A percentile compares a stretch with the other conserved stretches of the same genome.
These are phyloP conservation scores for Vigna reflexopilosa DNA, from an alignment of 306 rosid genomes.

Conservation along the genomic window DNA sequence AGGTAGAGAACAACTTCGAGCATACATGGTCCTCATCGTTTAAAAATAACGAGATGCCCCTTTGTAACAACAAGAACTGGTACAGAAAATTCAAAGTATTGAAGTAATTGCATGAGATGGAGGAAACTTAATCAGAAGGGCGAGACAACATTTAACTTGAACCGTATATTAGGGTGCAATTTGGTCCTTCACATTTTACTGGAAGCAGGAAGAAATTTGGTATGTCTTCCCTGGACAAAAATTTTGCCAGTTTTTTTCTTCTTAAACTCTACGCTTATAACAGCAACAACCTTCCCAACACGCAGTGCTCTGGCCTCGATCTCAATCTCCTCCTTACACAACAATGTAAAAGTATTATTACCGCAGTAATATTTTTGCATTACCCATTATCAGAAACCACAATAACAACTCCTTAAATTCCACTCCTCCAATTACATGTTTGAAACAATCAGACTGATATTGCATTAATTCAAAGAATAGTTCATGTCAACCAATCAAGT, in stretches of 20 bases:
- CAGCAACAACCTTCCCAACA: conserved; percentile 70
- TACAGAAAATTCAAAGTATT: not conserved
- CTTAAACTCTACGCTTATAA: conserved; percentile 71
- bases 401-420: conserved; percentile 5
- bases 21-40: not conserved
- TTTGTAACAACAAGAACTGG: not conserved
- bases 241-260: conserved; percentile 74
- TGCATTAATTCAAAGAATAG: not conserved
- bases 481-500: not conserved
- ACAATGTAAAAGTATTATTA: not conserved
- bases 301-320: conserved; percentile 67
- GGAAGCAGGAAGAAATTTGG: conserved; percentile 62
- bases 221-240: conserved; percentile 85
- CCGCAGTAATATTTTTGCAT: not conserved
- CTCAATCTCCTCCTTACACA: conserved; percentile 76
- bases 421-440: conserved; percentile 5
- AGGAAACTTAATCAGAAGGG: conserved; percentile 17
- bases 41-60: not conserved
- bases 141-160: not conserved
- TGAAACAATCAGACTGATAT: not conserved
- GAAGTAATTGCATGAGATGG: conserved; percentile 3
- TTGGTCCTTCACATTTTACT: conserved; percentile 64
- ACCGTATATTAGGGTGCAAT: not conserved
- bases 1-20: not conserved
- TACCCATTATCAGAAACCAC: conserved; percentile 14